phyloP scores from a whole-genome alignment of 164 flowering plant genomes.

The Annona cherimola region DNA sequence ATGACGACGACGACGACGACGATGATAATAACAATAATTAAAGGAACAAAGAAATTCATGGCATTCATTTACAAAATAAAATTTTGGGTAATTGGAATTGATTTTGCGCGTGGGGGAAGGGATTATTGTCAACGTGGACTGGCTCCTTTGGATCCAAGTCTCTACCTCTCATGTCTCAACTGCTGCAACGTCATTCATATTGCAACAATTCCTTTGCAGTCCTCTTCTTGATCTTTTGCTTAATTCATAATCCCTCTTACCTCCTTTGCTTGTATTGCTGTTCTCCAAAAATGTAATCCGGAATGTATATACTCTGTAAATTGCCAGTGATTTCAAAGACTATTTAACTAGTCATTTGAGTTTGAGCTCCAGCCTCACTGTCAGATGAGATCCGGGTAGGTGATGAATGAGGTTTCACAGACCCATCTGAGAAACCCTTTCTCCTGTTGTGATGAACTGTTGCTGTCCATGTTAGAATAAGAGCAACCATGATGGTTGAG shows the following conservation, averaged over 20 bases:
- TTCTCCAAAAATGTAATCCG: not conserved
- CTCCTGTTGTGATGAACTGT: slow-evolving; percentile 28
- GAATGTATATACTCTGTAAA: not conserved
- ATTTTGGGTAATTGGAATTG: not conserved
- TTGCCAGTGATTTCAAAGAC: not conserved
- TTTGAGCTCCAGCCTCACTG: not conserved
- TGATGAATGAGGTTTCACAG: slow-evolving; percentile 39
- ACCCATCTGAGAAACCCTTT: slow-evolving; percentile 33
- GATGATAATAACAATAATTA: not conserved
- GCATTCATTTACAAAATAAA: not conserved
- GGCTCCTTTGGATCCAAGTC: slow-evolving; percentile 6
- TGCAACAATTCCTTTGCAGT: not conserved
- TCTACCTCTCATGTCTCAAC: not conserved
- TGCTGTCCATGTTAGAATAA: slow-evolving; percentile 50
- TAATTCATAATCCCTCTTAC: too few species aligned
- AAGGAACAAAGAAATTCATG: slow-evolving; percentile 1
- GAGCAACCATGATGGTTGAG: slow-evolving; percentile 42
- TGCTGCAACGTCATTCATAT: not conserved
- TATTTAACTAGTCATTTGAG: not conserved
- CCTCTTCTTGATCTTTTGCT: not conserved
- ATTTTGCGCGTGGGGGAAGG: not conserved
- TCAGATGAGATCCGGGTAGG: slow-evolving; percentile 19
- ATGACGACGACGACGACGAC: too few species aligned
- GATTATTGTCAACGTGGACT: not conserved
- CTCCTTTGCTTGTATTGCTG: not conserved